A percentile compares a stretch with the other conserved stretches of the same genome.
These are phyloP conservation scores for Rhodotorula sphaerocarpa DNA, from an alignment of 768 basidiomycete species.

Conservation along the genomic window DNA sequence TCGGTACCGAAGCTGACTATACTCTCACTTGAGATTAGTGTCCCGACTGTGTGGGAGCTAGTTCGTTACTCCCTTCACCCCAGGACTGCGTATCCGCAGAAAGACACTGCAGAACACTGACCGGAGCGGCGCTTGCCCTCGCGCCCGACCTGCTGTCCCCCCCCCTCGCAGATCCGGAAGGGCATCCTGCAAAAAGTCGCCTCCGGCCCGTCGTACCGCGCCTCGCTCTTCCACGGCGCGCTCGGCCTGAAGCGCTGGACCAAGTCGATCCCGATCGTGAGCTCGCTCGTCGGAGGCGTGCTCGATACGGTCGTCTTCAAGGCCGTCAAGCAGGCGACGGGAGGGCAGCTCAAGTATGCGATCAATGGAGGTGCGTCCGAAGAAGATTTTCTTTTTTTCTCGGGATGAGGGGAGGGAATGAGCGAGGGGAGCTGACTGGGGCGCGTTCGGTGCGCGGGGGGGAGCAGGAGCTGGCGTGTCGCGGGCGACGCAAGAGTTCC, in stretches of 20 bases:
- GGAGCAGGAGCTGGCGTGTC: conserved; percentile 58
- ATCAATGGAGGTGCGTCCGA: conserved; percentile 57
- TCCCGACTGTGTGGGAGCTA: conserved; percentile 93
- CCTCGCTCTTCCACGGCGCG: conserved; percentile 69
- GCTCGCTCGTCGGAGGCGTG: conserved; percentile 44
- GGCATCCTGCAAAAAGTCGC: conserved; percentile 78
- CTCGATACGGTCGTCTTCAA: conserved; percentile 70
- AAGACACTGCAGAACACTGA: too few species aligned
- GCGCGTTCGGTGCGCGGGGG: too few species aligned
- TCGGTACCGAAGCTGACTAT: too few species aligned
- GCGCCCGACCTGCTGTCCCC: too few species aligned
- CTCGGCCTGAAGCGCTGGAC: conserved; percentile 61
- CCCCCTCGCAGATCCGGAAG: conserved; percentile 56
- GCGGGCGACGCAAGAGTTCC: conserved; percentile 79
- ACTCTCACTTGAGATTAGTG: too few species aligned
- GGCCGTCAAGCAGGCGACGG: conserved; percentile 70
- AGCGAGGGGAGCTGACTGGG: too few species aligned
- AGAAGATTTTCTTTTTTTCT: neutral
- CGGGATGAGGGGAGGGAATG: neutral
- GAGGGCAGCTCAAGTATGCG: conserved; percentile 73
- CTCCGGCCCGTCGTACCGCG: conserved; percentile 57
- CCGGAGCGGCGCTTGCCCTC: neutral
- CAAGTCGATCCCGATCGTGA: conserved; percentile 56
- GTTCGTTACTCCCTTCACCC: too few species aligned
- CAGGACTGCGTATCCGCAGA: too few species aligned